These are phyloP conservation scores for Akanthomyces uredinophilus DNA, from an alignment of 2,329 filamentous ascomycete genomes.

Conservation along the genomic window DNA sequence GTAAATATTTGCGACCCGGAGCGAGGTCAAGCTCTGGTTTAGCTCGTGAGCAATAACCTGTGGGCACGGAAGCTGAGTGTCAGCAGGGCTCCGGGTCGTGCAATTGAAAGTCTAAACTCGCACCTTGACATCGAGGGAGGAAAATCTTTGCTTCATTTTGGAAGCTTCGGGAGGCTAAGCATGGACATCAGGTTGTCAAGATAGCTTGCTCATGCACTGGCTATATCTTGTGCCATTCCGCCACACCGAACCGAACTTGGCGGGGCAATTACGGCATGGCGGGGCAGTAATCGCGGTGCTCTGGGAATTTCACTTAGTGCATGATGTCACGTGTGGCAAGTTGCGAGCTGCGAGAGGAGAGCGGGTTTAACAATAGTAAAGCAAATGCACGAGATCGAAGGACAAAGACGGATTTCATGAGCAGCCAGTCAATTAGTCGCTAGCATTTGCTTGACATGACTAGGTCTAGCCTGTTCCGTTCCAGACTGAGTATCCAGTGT, in stretches of 20 bases:
- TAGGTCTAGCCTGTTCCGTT: too few relatives aligned
- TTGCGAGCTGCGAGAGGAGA: background rate
- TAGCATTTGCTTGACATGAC: too few relatives aligned
- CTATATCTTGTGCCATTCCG: background rate
- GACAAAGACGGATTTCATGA: too few relatives aligned
- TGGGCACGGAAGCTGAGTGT: background rate
- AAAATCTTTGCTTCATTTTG: slow-evolving; percentile 74
- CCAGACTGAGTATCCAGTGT: too few relatives aligned
- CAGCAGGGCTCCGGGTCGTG: background rate
- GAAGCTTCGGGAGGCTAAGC: background rate
- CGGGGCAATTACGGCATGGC: slow-evolving; percentile 12
- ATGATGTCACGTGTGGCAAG: slow-evolving; percentile 1
- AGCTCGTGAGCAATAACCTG: slow-evolving; percentile 95
- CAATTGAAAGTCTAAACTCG: background rate
- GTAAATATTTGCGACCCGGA: slow-evolving; percentile 90
- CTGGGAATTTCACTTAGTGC: background rate
- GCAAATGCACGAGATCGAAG: background rate
- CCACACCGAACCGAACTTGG: background rate
- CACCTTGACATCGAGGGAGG: slow-evolving; percentile 72
- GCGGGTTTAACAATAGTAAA: background rate
- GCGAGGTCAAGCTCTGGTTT: slow-evolving; percentile 64
- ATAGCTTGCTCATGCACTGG: background rate
- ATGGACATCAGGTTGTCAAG: background rate
- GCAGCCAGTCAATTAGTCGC: too few relatives aligned
- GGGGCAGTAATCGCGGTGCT: background rate